Percentiles rank a stretch among this genome's conserved stretches.
phyloP scores from a whole-genome alignment of 345 rosid genomes.

The Populus pruinosa region DNA sequence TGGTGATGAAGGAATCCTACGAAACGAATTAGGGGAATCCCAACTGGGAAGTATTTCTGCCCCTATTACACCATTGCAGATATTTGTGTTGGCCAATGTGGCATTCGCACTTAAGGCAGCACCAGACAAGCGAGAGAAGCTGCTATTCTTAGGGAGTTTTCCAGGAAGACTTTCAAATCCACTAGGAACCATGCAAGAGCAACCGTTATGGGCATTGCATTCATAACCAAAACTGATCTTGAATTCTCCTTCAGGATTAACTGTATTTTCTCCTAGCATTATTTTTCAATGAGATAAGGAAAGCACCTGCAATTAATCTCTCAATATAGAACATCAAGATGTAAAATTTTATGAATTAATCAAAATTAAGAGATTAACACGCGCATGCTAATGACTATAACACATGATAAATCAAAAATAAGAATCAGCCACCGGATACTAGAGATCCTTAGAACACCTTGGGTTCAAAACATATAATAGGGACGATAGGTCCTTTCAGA shows the following conservation, averaged over 20 bases:
- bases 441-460: not conserved
- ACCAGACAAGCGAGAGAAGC: conserved; percentile 94
- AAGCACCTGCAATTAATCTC: conserved; percentile 12
- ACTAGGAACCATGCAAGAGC: conserved; percentile 25
- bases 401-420: not conserved
- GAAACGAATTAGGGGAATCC: conserved; percentile 87
- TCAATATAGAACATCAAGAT: not conserved
- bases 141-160: conserved; percentile 53
- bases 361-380: not conserved
- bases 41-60: conserved; percentile 79
- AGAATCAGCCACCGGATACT: not conserved
- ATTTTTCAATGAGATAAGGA: conserved; percentile 28
- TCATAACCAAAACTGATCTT: conserved; percentile 91
- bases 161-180: conserved; percentile 33
- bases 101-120: conserved; percentile 97
- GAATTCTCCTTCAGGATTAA: conserved; percentile 60
- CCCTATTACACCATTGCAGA: conserved; percentile 85
- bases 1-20: conserved; percentile 74
- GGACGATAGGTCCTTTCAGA: not conserved
- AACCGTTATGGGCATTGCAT: conserved; percentile 41
- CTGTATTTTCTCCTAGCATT: conserved; percentile 42
- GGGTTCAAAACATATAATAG: not conserved
- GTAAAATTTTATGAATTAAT: not conserved
- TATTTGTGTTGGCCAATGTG: conserved; percentile 87
- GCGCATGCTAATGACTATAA: not conserved